Evolutionary conservation across 2,329 filamentous ascomycete genomes (phyloP), one percentile per base, ranked within the genome.

Genomic region (Pestalotiopsis fici): DNA sequence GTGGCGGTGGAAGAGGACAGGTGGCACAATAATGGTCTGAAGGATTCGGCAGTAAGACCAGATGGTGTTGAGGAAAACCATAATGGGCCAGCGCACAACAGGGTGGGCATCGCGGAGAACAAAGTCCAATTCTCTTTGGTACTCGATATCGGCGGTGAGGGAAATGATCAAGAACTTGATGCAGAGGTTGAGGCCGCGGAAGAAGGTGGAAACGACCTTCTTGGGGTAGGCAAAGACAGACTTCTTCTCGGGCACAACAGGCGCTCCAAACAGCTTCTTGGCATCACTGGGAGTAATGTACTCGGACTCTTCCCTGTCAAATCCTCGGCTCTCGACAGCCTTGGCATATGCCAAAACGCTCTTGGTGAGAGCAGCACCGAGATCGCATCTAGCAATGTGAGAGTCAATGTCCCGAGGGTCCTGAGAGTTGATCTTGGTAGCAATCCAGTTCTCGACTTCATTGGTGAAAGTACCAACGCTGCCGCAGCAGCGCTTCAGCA

Each of bases 151-250:
- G 21, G 60, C 60, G 3, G 37, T 50, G 1, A 63, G 27, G 12
- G 60, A 63, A 13, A 63, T 31, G 39, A 63, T 50, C 25, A 63
- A 50, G 23, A 63, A 63, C 37, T 63, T 63, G 39, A 63, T 50
- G n/a, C 60, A 43, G 6, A 63, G 60, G 4, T 63, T 63, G 1
- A 63, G 18, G 18, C 39, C 35, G 11, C 39, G 60, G 21, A 63
- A 27, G 23, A 50, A 50, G 3, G 37, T 63, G 13, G 60, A 43
- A 1, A 50, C 60, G 3, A 50, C 15, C 37, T n/a, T 50, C 60
- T 63, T 63, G 25, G 35, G 60, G 12, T 23, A 23, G 12, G 57
- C 28, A 27, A 60, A 31, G 27, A 60, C 3, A 12, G 27, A 35
- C 3, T 21, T 15, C 27, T 60, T 39, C 13, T 60, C 4, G 2